These are phyloP conservation scores for Sclerotinia subarctica DNA, from an alignment of 2,329 filamentous ascomycete genomes.

Conservation along the genomic window DNA sequence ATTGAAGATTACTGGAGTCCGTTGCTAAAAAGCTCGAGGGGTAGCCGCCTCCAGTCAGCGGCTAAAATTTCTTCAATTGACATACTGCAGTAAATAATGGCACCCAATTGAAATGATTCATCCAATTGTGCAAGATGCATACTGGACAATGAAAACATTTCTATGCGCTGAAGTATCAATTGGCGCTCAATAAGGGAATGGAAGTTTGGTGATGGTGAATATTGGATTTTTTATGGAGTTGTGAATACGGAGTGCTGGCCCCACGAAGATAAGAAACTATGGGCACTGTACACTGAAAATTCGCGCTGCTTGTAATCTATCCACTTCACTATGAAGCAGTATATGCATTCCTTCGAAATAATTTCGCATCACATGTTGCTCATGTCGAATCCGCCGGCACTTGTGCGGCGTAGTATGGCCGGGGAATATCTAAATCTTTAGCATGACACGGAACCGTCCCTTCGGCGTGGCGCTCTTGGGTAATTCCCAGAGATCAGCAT, in stretches of 20 bases:
- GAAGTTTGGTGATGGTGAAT: not conserved
- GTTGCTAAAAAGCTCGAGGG: not conserved
- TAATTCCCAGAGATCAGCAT: not conserved
- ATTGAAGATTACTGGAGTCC: slow-evolving; percentile 15
- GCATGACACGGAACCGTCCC: not conserved
- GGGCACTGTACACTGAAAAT: not conserved
- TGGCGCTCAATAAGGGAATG: slow-evolving; percentile 3
- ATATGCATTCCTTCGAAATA: not conserved
- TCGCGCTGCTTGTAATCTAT: not conserved
- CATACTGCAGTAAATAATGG: slow-evolving; percentile 2
- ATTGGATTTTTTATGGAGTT: slow-evolving; percentile 1
- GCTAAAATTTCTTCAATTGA: not conserved
- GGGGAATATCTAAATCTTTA: not conserved
- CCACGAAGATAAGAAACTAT: slow-evolving; percentile 4
- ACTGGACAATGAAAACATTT: not conserved
- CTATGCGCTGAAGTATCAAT: slow-evolving; percentile 10
- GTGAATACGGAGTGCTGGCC: slow-evolving; percentile 5
- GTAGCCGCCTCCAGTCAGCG: slow-evolving; percentile 17
- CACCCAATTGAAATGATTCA: not conserved
- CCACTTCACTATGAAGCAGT: not conserved
- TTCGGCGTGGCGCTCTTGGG: slow-evolving; percentile 10
- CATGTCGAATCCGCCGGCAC: not conserved
- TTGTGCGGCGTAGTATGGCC: not conserved
- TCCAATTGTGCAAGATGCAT: slow-evolving; percentile 14
- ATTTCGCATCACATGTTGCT: not conserved